Base-by-base conservation (phyloP, 371 early-diverging fungal genomes). In the Actinomucor elegans region DNA sequence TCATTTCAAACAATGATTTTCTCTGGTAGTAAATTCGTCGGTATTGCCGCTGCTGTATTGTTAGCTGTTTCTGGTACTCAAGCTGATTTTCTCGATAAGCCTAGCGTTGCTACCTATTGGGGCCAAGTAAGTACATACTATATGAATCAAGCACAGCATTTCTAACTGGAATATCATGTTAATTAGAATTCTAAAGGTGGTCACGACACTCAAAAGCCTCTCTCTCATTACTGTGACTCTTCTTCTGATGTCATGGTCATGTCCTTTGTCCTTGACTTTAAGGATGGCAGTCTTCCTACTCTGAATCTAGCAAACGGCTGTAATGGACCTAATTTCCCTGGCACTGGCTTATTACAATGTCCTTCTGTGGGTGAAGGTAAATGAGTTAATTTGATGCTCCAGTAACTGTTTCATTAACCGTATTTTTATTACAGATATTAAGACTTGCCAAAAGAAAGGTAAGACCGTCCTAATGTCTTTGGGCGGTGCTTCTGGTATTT, bases 291-390 rank as follows among this genome's bases (percentile, higher is more conserved):
- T 32, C 52, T 67, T 23, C 79, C 85, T 48, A 49, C 42, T 0
- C 52, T 82, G 32, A 85, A 88, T 50, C 67, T 88, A 47, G 75
- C 87, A 36, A 81, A 84, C 47, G 79, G 84, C 21, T 86, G 89
- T 58, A 59, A 61, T 27, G 73, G 57, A 4, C 41, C 65, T 18
- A 40, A 49, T 7, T 85, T 80, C 52, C 61, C 73, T 15, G 86
- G 84, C 4, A 82, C 84, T 8, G 35, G 53, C 0, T 53, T 88
- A 12, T 60, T 86, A 2, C 57, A 76, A 14, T 88, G 88, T 46
- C 80, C 84, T 3, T 57, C 71, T 2, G 74, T 87, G 20, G 86
- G 75, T 23, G n/a, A 55, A 56, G 75, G 75, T 70, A 48, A 53
- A 15, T 40, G 12, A 7, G n/a, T 2, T 12, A 23, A n/a, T 27